Percentiles rank a stretch among this genome's conserved stretches.
phyloP scores from a whole-genome alignment of 2,329 filamentous ascomycete species.

The Thermothelomyces thermophilus region DNA sequence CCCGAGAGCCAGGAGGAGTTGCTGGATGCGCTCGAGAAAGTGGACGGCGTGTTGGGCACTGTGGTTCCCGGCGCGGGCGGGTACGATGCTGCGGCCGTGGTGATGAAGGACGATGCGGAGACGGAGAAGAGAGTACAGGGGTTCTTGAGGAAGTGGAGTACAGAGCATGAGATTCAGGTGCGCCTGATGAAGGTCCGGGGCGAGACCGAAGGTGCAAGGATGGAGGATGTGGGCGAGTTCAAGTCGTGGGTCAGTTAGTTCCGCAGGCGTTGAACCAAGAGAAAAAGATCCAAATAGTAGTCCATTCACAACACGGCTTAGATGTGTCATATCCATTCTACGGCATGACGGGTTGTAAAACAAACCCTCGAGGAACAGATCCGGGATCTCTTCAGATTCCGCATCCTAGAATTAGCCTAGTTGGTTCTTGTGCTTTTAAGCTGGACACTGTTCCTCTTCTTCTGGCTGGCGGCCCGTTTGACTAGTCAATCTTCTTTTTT shows the following conservation, averaged over 20 bases:
- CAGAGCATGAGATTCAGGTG: constrained; percentile 54
- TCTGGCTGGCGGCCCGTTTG: too few relatives aligned
- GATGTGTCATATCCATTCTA: too few relatives aligned
- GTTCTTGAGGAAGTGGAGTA: constrained; percentile 61
- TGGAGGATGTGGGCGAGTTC: constrained; percentile 40
- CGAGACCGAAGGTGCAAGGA: constrained; percentile 60
- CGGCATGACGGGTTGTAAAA: too few relatives aligned
- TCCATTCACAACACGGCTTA: too few relatives aligned
- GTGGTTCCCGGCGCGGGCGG: constrained; percentile 93
- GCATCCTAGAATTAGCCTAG: too few relatives aligned
- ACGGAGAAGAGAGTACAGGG: constrained; percentile 54
- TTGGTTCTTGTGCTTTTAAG: too few relatives aligned
- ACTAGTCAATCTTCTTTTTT: too few relatives aligned
- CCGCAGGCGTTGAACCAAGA: too few relatives aligned
- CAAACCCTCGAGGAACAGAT: too few relatives aligned
- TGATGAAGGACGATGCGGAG: constrained; percentile 66
- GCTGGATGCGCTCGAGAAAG: constrained; percentile 61
- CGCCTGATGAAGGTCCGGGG: constrained; percentile 63
- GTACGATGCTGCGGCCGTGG: constrained; percentile 78
- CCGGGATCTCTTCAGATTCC: too few relatives aligned
- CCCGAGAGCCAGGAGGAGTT: constrained; percentile 77
- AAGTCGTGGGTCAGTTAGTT: constrained; percentile 35
- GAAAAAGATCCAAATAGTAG: not conserved
- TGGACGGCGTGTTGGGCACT: constrained; percentile 80
- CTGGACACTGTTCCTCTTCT: too few relatives aligned